A percentile compares a stretch with the other conserved stretches of the same genome.
These are phyloP conservation scores for Sugiyamaella castrensis DNA, from an alignment of 1,139 yeast genomes.

Conservation along the genomic window DNA sequence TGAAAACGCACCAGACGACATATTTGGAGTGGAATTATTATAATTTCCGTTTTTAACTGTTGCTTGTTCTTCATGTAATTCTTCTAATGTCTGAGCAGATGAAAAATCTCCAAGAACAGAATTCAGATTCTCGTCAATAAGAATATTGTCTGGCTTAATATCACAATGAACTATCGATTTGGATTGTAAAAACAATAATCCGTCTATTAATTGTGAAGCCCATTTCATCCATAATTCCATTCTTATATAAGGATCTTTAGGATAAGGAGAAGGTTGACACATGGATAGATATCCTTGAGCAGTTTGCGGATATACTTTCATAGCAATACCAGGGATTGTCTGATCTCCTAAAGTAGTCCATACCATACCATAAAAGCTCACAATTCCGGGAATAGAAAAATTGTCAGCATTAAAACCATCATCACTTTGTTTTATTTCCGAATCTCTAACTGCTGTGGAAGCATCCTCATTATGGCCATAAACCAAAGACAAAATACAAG, in stretches of 20 bases:
- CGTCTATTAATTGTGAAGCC: constrained; percentile 48
- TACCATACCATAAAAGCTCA: constrained; percentile 20
- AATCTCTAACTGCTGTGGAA: too few relatives aligned
- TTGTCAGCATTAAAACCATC: neutral
- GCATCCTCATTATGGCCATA: too few relatives aligned
- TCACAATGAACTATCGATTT: constrained; percentile 69
- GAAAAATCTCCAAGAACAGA: constrained; percentile 27
- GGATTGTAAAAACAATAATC: constrained; percentile 54
- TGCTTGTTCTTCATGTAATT: neutral
- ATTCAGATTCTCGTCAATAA: constrained; percentile 49
- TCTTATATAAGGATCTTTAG: constrained; percentile 19
- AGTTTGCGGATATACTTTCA: constrained; percentile 22
- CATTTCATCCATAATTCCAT: constrained; percentile 32
- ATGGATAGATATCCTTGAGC: constrained; percentile 14
- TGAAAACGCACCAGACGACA: constrained; percentile 22
- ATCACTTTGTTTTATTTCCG: too few relatives aligned
- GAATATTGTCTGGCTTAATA: constrained; percentile 85
- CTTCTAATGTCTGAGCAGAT: constrained; percentile 20
- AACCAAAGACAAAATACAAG: constrained; percentile 16
- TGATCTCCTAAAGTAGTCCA: constrained; percentile 10
- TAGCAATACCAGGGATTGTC: constrained; percentile 12
- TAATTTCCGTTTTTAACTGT: neutral
- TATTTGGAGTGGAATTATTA: neutral
- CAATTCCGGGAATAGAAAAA: constrained; percentile 14
- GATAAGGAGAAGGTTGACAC: constrained; percentile 2